Percentiles rank a stretch among this genome's conserved stretches.
Conservation (phyloP, 495 filamentous ascomycete species). For the Lasiosphaeria ovina region DNA sequence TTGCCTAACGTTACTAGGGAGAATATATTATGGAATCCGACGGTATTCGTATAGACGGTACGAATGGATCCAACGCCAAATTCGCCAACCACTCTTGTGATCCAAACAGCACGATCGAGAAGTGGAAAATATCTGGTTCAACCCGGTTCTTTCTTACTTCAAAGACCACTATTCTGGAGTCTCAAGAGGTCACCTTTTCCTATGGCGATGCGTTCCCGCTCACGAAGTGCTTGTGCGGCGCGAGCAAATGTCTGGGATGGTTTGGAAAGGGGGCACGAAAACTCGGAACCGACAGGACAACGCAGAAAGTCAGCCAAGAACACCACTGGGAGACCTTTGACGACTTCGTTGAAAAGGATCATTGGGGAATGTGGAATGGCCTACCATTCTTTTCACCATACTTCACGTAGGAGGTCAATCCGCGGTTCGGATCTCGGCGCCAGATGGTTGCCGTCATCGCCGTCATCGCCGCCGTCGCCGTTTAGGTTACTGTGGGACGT, state of each 20-base stretch:
- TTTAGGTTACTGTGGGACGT: too few relatives aligned
- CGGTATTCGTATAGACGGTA: neutral
- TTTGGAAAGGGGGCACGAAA: neutral
- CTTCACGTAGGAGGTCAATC: neutral
- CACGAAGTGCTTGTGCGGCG: neutral
- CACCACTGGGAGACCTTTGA: neutral
- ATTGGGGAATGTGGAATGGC: neutral
- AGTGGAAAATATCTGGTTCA: neutral
- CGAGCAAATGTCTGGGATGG: neutral
- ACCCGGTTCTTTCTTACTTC: neutral
- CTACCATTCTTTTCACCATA: neutral
- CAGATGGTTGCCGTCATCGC: too few relatives aligned
- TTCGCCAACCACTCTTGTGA: neutral
- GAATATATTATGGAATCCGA: neutral
- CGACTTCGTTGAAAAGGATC: neutral
- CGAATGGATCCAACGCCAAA: neutral
- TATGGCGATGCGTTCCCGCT: neutral
- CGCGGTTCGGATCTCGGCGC: neutral
- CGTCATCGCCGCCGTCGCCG: too few relatives aligned
- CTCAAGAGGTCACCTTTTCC: neutral
- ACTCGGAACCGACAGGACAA: neutral
- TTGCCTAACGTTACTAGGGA: neutral
- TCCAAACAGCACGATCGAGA: neutral
- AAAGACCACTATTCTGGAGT: neutral
- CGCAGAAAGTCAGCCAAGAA: neutral